Evolutionary conservation across 345 rosid genomes (phyloP), one percentile per base, ranked within the genome.

Genomic region (Alliaria petiolata): DNA sequence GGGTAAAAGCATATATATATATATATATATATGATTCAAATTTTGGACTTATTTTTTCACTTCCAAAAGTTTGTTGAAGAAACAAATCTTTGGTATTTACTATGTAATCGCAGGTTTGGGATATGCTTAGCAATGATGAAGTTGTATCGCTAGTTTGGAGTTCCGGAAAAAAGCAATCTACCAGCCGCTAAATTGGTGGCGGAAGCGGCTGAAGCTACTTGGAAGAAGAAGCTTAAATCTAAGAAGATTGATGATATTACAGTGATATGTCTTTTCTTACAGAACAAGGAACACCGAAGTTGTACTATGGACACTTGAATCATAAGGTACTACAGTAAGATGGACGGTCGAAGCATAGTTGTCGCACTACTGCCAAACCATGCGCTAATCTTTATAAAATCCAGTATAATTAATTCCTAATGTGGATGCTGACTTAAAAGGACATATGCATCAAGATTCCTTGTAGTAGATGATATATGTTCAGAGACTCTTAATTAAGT

Each of bases 221-320:
- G 98, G 98, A 85, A 84, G 65, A 84, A 68, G 75, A 89, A 81
- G 76, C 88, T 80, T 71, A 85, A 85, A 34, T 68, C 78, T 12
- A 70, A 76, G 1, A 92, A 82, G 77, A 78, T 92, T 11, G 98
- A 92, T 46, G 98, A 92, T 55, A 77, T 85, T 78, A 89, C 92
- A 5, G 85, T 51, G 5, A 72, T 83, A 38, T 92, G 98, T 78
- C 86, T 88, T 54, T 88, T 81, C 81, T 77, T 92, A 20, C 83
- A 75, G 5, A 76, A 82, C 67, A 45, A 47, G 52, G 71, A 76
- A 40, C 65, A 38, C 28, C 20, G 49, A 53, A 62, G 51, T 54
- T 51, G 49, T 10, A 26, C 51, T 12, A 26, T 8, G n/a, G 16
- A 68, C 57, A 36, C 49, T 44, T 74, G 55, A 74, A 39, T 49